Percentiles rank a stretch among this genome's conserved stretches.
Evolutionary conservation across 805 yeast species (phyloP).

Genomic region (Priceomyces haplophilus): DNA sequence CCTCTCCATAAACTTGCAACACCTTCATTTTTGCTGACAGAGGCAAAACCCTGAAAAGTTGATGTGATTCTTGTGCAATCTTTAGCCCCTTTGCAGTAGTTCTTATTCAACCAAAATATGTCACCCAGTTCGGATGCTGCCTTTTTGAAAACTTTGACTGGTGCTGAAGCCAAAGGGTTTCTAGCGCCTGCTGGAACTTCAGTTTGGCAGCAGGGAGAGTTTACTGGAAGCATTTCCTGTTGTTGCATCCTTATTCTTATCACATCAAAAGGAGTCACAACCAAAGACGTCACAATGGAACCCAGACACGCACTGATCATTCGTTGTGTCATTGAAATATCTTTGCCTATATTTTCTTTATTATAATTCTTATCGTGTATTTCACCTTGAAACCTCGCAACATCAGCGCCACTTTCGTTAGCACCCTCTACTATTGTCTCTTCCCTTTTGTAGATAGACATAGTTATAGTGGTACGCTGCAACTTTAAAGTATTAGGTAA

Average conservation of each 20-base stretch:
- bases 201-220: slow-evolving; percentile 25
- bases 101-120: slow-evolving; percentile 33
- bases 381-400: neutral
- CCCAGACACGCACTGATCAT: slow-evolving; percentile 81
- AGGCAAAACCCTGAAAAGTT: slow-evolving; percentile 68
- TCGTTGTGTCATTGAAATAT: slow-evolving; percentile 53
- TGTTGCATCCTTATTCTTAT: slow-evolving; percentile 75
- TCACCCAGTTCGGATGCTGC: slow-evolving; percentile 30
- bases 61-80: slow-evolving; percentile 55
- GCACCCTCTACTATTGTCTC: neutral
- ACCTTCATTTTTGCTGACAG: slow-evolving; percentile 74
- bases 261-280: slow-evolving; percentile 80
- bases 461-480: neutral
- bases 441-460: slow-evolving; percentile 1
- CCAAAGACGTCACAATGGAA: slow-evolving; percentile 65
- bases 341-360: slow-evolving; percentile 10
- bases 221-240: slow-evolving; percentile 54
- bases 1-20: slow-evolving; percentile 83
- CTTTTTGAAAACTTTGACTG: slow-evolving; percentile 27
- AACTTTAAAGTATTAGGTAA: neutral
- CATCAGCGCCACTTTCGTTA: slow-evolving; percentile 1
- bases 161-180: slow-evolving; percentile 26
- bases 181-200: slow-evolving; percentile 21
- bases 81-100: slow-evolving; percentile 35
- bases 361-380: neutral